phyloP scores from a whole-genome alignment of 2,329 filamentous ascomycete species.

The Xylariaceae sp. region DNA sequence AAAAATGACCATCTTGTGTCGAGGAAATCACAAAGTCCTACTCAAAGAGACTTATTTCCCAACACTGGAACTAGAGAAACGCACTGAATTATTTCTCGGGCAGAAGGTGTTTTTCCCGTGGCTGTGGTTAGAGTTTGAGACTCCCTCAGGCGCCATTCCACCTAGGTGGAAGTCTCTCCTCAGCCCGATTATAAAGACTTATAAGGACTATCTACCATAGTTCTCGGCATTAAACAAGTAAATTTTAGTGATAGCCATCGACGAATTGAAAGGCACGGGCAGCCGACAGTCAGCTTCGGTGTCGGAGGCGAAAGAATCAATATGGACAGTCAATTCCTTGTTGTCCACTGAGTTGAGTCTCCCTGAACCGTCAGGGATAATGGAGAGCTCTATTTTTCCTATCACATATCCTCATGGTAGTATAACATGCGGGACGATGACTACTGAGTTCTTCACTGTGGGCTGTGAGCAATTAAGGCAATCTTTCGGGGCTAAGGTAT shows the following conservation, averaged over 20 bases:
- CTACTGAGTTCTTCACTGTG: constrained; percentile 42
- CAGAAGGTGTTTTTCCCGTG: constrained; percentile 28
- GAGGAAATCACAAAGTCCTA: constrained; percentile 5
- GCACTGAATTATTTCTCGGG: constrained; percentile 22
- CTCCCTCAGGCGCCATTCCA: not conserved
- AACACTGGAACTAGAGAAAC: constrained; percentile 12
- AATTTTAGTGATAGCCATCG: constrained; percentile 42
- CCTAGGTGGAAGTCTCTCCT: constrained; percentile 16
- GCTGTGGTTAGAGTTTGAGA: constrained; percentile 18
- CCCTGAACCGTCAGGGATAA: not conserved
- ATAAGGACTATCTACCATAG: constrained; percentile 41
- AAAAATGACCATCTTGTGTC: not conserved
- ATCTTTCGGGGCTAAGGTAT: no score
- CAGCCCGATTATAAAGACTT: constrained; percentile 37
- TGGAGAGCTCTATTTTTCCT: constrained; percentile 35
- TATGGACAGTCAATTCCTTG: constrained; percentile 45
- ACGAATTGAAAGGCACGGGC: constrained; percentile 38
- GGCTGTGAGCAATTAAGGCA: constrained; percentile 42
- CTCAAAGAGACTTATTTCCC: constrained; percentile 26
- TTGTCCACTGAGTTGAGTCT: constrained; percentile 26
- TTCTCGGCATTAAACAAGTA: constrained; percentile 41
- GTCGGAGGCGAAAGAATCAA: constrained; percentile 39
- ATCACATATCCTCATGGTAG: constrained; percentile 29
- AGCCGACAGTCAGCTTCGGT: constrained; percentile 7
- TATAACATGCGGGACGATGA: constrained; percentile 16